Conservation (phyloP, 495 filamentous ascomycete species). For the Podospora anserina region DNA sequence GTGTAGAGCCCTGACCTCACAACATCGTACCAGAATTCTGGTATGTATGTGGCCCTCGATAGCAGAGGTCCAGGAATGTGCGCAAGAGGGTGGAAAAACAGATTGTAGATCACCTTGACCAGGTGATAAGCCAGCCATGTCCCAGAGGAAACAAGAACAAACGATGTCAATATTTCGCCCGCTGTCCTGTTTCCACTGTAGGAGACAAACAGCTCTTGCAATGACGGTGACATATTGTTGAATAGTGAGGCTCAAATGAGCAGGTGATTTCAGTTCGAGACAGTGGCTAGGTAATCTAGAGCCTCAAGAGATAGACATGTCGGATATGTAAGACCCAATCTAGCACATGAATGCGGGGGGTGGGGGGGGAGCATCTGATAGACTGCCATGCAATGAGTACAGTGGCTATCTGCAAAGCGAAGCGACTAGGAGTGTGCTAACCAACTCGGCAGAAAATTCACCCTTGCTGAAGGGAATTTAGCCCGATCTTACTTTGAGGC, state of each 20-base stretch:
- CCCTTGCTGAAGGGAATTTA: too few species aligned
- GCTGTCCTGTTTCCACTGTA: background rate
- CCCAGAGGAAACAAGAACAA: background rate
- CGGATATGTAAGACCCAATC: too few species aligned
- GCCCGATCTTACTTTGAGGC: too few species aligned
- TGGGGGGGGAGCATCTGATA: too few species aligned
- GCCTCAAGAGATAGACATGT: too few species aligned
- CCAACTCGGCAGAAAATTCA: too few species aligned
- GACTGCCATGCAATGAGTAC: too few species aligned
- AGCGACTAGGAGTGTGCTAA: too few species aligned
- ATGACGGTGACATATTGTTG: background rate
- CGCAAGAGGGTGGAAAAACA: background rate
- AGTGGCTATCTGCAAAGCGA: too few species aligned
- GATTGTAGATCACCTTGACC: background rate
- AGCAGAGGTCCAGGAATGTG: background rate
- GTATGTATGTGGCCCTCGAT: background rate
- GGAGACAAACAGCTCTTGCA: background rate
- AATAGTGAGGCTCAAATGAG: background rate
- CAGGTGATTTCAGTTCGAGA: too few species aligned
- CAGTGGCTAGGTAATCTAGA: too few species aligned
- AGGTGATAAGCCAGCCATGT: background rate
- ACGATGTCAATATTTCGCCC: background rate
- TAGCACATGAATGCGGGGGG: too few species aligned
- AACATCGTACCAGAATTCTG: background rate
- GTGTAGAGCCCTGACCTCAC: slow-evolving; percentile 6